These are phyloP conservation scores for Neopestalotiopsis clavispora DNA, from an alignment of 2,329 filamentous ascomycete genomes.

Conservation along the genomic window DNA sequence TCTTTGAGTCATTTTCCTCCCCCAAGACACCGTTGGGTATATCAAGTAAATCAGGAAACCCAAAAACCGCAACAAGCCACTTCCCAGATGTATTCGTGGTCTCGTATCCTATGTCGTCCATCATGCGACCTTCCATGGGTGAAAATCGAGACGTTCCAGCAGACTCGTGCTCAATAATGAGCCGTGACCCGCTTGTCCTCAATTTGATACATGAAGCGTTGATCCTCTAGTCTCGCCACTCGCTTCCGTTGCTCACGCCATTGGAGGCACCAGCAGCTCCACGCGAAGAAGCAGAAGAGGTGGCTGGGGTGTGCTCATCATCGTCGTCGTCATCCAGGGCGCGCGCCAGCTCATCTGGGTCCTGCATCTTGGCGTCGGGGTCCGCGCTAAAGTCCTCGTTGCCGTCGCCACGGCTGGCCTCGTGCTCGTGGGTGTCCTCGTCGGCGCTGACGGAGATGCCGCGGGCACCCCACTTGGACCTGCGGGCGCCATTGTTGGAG, in stretches of 20 bases:
- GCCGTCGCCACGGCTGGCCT: conserved; percentile 42
- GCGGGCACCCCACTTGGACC: conserved; percentile 66
- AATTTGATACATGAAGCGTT: neutral
- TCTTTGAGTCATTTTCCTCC: neutral
- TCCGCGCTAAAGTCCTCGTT: conserved; percentile 54
- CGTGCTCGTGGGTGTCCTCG: conserved; percentile 59
- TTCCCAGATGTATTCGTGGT: neutral
- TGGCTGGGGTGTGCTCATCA: conserved; percentile 27
- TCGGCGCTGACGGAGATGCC: conserved; percentile 72
- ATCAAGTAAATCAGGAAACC: neutral
- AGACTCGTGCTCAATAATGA: neutral
- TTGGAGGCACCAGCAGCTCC: conserved; percentile 19
- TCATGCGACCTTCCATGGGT: neutral
- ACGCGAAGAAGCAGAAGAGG: conserved; percentile 23
- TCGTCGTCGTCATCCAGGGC: conserved; percentile 63
- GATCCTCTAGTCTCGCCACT: conserved; percentile 31
- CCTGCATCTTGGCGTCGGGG: conserved; percentile 69
- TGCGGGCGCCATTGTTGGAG: conserved; percentile 31
- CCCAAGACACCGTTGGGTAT: conserved; percentile 15
- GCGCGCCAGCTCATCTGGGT: conserved; percentile 67
- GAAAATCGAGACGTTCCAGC: neutral
- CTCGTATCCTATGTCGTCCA: neutral
- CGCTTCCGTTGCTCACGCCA: conserved; percentile 34
- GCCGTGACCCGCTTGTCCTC: neutral
- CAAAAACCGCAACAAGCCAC: neutral